Base-by-base conservation (phyloP, 2,329 filamentous ascomycete species). In the Cladosporium sp. region DNA sequence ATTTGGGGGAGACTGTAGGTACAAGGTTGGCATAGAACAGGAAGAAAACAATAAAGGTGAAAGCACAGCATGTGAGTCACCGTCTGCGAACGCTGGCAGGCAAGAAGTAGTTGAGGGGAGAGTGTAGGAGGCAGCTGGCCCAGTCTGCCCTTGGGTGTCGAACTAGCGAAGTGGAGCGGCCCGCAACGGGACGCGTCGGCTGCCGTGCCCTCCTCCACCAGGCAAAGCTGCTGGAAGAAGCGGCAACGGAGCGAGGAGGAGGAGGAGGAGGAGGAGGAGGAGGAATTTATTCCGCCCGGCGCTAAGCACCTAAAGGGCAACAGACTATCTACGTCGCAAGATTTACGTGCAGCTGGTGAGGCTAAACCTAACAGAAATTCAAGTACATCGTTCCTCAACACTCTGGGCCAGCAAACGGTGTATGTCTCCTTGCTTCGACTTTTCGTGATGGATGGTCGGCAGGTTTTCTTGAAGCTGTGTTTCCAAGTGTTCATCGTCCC, bases 401-500 rank as follows among this genome's bases (percentile, higher is more conserved):
- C n/a, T n/a, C n/a, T n/a, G n/a, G n/a, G n/a, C n/a, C n/a, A n/a
- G n/a, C n/a, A n/a, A n/a, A n/a, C n/a, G n/a, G n/a, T n/a, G n/a
- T n/a, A n/a, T n/a, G n/a, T n/a, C n/a, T n/a, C n/a, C n/a, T n/a
- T n/a, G n/a, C n/a, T n/a, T n/a, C n/a, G n/a, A n/a, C n/a, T n/a
- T n/a, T n/a, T 40, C 38, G 38, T 40, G 19, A 2, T 24, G 19
- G 38, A 3, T 9, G 38, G 38, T 22, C 7, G 38, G 38, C 38
- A 13, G 38, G 38, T 9, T 17, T 19, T 40, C 38, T 40, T 40
- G 38, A 40, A 22, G 38, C 38, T 40, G 38, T 40, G 19, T 40
- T 40, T 40, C 38, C 38, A 40, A 40, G 38, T 40, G 38, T 24
- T 40, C 38, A 40, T 40, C 19, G 38, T 40, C n/a, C n/a, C n/a